A percentile compares a stretch with the other conserved stretches of the same genome.
Conservation (phyloP, 768 basidiomycete genomes). For the Leccinum boreale region DNA sequence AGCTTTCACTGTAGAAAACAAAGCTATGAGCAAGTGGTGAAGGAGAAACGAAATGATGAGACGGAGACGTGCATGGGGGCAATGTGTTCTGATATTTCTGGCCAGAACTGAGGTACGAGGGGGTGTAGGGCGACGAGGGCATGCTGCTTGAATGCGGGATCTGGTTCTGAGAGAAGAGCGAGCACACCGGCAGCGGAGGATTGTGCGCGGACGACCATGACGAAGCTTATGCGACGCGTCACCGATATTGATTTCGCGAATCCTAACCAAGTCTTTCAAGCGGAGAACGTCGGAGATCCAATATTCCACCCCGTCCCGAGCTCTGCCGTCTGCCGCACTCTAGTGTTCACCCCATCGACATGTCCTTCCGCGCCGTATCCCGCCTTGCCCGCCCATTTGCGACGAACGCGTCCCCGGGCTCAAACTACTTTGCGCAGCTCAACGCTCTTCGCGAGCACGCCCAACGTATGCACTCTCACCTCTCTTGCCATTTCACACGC, state of each 20-base stretch:
- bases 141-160: constrained; percentile 84
- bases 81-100: constrained; percentile 96
- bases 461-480: constrained; percentile 41
- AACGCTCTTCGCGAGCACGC: constrained; percentile 65
- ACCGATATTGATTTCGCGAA: constrained; percentile 27
- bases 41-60: constrained; percentile 4
- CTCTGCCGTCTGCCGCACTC: constrained; percentile 30
- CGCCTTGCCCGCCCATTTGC: constrained; percentile 35
- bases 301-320: constrained; percentile 19
- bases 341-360: constrained; percentile 16
- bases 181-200: constrained; percentile 89
- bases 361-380: constrained; percentile 45
- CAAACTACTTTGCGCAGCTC: constrained; percentile 47
- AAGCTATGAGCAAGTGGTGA: constrained; percentile 7
- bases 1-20: constrained; percentile 60
- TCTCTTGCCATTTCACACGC: constrained; percentile 3
- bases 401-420: constrained; percentile 36
- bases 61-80: constrained; percentile 68
- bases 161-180: constrained; percentile 86
- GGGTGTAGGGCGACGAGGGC: constrained; percentile 80
- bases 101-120: constrained; percentile 94
- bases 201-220: constrained; percentile 68
- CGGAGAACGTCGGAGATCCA: constrained; percentile 30
- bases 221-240: constrained; percentile 34
- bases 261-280: constrained; percentile 20